Evolutionary conservation across 2,329 filamentous ascomycete genomes (phyloP), one percentile per base, ranked within the genome.

Genomic region (Neonectria faginata): DNA sequence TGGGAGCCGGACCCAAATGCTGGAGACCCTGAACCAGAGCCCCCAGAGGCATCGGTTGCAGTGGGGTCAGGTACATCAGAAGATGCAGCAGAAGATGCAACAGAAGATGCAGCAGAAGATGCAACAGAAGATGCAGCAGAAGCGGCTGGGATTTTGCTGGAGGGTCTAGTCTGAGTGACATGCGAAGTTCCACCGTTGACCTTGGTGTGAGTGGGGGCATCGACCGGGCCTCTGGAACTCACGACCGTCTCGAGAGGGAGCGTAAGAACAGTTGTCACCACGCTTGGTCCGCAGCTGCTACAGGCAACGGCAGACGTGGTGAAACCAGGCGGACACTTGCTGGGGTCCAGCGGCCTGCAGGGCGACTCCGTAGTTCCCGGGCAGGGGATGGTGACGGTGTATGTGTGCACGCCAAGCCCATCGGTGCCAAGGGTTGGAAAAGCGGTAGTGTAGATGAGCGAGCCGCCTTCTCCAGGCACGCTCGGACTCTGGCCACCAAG

Each of bases 371-470:
- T 20, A 8, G 47, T 31, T 10, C 25, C 47, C 2, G 47, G 47
- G 45, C 60, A 67, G 22, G 64, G 60, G 16, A 39, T 52, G 11
- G 65, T 67, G 47, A 67, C 41, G 7, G 65, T 65, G 55, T 67
- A 67, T 31, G 60, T 67, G 25, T 67, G 56, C n/a, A 58, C 10
- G 4, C 41, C 56, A 4, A 48, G 47, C 20, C 65, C 64, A 52
- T 64, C 31, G 7, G 56, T 33, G 14, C 66, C 66, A 8, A 67
- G 47, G 6, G 64, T 62, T 39, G 56, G 56, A 22, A 60, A 47
- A 52, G 57, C 57, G 9, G 57, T 60, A 16, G 57, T 60, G 50
- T 55, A 50, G 25, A 50, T 50, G 14, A 50, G 47, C 16, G 47
- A 50, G 25, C 47, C 47, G 25, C 47, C 27, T 3, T 14, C 27